Conservation (phyloP, 306 rosid genomes). For the Citrullus colocynthis region DNA sequence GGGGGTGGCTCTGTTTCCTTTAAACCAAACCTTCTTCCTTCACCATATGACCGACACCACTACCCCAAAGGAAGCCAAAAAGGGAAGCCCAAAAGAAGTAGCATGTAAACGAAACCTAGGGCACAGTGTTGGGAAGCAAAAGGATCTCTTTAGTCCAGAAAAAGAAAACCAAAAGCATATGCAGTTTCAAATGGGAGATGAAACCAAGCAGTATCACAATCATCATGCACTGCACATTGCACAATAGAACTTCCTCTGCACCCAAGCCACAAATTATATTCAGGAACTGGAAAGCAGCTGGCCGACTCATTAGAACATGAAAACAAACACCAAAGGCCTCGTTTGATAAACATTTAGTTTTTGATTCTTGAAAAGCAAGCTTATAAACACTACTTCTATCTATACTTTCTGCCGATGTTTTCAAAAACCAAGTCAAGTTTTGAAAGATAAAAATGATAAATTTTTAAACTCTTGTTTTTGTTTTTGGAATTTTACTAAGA, state of each 20-base stretch:
- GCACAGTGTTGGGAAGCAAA: not conserved
- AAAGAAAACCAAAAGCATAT: not conserved
- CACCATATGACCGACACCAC: not conserved
- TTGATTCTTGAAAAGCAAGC: not conserved
- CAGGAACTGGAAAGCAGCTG: slow-evolving; percentile 96
- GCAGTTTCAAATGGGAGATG: not conserved
- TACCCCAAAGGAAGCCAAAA: not conserved
- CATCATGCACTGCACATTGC: slow-evolving; percentile 19
- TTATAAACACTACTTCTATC: too few relatives aligned
- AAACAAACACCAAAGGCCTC: slow-evolving; percentile 15
- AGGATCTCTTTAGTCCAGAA: not conserved
- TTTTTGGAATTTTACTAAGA: not conserved
- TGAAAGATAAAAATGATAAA: not conserved
- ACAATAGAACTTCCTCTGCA: slow-evolving; percentile 37
- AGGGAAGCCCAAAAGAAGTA: not conserved
- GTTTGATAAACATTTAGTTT: not conserved
- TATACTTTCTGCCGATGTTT: too few relatives aligned
- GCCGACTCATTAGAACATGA: slow-evolving; percentile 57
- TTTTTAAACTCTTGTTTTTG: not conserved
- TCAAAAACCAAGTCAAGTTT: not conserved
- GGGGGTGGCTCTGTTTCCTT: not conserved
- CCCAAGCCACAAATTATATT: slow-evolving; percentile 90
- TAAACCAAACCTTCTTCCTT: not conserved
- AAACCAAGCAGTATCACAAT: slow-evolving; percentile 20
- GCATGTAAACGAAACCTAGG: not conserved